Base-by-base conservation (phyloP, 2,329 filamentous ascomycete genomes). In the Paecilomyces fulvus region DNA sequence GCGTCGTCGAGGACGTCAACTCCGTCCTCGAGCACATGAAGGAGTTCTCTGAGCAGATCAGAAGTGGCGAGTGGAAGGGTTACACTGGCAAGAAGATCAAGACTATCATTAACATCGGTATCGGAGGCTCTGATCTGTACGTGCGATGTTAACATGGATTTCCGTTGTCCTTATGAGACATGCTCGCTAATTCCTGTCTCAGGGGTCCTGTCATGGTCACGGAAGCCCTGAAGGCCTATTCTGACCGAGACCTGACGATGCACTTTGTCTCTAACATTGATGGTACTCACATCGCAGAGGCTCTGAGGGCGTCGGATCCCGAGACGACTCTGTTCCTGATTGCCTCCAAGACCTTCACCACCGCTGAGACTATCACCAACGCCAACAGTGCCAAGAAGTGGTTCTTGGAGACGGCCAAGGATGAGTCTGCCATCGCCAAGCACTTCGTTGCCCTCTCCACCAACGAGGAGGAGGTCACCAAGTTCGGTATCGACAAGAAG, bases 241-340 rank as follows among this genome's bases (percentile, higher is more conserved):
- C 90, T 52, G 87, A 90, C 72, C 83, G 86, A 59, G 86, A 88
- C 75, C 83, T 91, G 79, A 96, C 86, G 62, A 83, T 97, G 50
- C 92, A 97, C 83, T 99, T 99, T 69, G 94, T 99, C 65, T 97
- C 92, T 79, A 99, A 99, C 83, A 97, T 99, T 71, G 94, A 99
- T 73, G 94, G 94, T 64, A 99, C 94, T 55, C 94, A 99, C 80
- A 90, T 97, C 73, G 89, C 91, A 51, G 94, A 99, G 79, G 92
- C 94, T 53, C 84, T 97, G 59, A 87, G 85, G 71, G 78, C 86
- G 67, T 95, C 92, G 8, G 86, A 99, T 74, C 92, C 92, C 52
- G 94, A 99, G 80, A 96, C 92, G 51, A 96, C 94, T n/a, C 88
- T 99, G 62, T 97, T 99, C 87, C 83, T 99, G 65, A 85, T 99